A percentile compares a stretch with the other conserved stretches of the same genome.
Conservation (phyloP, 2,329 filamentous ascomycete species). For the Curvularia eragrostidis region DNA sequence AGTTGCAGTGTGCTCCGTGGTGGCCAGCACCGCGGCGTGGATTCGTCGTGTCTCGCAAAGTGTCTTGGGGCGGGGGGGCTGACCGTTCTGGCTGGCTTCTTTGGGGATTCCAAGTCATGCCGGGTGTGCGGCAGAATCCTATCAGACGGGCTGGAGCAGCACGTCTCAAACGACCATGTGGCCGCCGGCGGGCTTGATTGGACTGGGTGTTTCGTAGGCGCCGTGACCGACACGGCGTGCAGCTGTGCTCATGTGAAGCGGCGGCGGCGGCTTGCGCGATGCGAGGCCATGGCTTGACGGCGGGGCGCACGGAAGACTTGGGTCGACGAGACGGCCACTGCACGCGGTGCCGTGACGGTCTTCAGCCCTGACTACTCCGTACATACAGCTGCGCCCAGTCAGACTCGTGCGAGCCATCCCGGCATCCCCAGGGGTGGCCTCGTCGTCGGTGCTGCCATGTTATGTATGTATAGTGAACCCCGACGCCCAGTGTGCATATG, state of each 20-base stretch:
- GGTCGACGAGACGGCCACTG: conserved; percentile 1
- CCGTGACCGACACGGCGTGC: conserved; percentile 26
- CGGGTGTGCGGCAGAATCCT: conserved; percentile 22
- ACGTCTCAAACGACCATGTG: conserved; percentile 32
- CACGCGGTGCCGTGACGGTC: conserved; percentile 12
- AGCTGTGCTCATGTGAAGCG: conserved; percentile 28
- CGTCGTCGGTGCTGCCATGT: not conserved
- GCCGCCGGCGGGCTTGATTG: conserved; percentile 31
- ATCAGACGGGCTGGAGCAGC: conserved; percentile 26
- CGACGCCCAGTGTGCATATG: conserved; percentile 14
- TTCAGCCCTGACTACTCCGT: not conserved
- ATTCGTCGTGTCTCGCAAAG: conserved; percentile 39
- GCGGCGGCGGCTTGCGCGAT: conserved; percentile 30
- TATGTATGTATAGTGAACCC: conserved; percentile 20
- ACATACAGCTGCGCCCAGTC: not conserved
- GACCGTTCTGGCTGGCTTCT: conserved; percentile 19
- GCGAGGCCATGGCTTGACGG: conserved; percentile 15
- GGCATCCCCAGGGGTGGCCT: conserved; percentile 11
- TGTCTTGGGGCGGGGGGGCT: conserved; percentile 19
- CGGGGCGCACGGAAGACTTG: conserved; percentile 22
- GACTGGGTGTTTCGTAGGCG: conserved; percentile 41
- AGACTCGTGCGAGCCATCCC: not conserved
- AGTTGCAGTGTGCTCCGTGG: conserved; percentile 5
- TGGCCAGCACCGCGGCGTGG: not conserved
- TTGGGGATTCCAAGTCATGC: conserved; percentile 7